A percentile compares a stretch with the other conserved stretches of the same genome.
Evolutionary conservation across 371 early-diverging fungal species (phyloP).

Genomic region (Apophysomyces variabilis): DNA sequence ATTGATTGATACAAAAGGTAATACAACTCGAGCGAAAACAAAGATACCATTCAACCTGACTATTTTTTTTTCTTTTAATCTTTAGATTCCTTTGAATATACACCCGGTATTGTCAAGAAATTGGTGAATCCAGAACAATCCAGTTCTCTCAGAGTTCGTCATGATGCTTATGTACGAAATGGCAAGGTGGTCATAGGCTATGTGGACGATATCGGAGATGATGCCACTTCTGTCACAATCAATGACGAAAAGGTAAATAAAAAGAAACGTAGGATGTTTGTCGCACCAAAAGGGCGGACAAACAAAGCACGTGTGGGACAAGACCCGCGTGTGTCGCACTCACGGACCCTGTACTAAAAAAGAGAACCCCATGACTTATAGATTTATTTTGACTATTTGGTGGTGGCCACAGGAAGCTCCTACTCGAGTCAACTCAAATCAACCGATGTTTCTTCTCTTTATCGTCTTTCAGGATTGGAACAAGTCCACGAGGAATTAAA

Average conservation of each 20-base stretch:
- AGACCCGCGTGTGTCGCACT: neutral
- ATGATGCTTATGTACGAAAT: slow-evolving; percentile 45
- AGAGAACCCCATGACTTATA: slow-evolving; percentile 18
- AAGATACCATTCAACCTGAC: slow-evolving; percentile 15
- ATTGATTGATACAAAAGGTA: slow-evolving; percentile 54
- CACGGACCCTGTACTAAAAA: slow-evolving; percentile 10
- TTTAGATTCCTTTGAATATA: slow-evolving; percentile 47
- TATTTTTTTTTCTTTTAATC: neutral
- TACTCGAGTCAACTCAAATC: slow-evolving; percentile 59
- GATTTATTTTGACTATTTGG: slow-evolving; percentile 72
- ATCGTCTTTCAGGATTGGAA: slow-evolving; percentile 33
- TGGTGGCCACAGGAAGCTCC: slow-evolving; percentile 71
- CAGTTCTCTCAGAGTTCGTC: slow-evolving; percentile 39
- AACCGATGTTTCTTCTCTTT: slow-evolving; percentile 45
- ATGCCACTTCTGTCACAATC: slow-evolving; percentile 32
- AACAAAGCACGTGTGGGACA: neutral
- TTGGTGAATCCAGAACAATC: slow-evolving; percentile 33
- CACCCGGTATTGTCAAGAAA: slow-evolving; percentile 42
- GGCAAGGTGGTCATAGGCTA: slow-evolving; percentile 52
- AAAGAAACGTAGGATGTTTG: neutral
- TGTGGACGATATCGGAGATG: slow-evolving; percentile 35
- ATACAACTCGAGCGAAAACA: neutral
- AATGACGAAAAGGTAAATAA: slow-evolving; percentile 33
- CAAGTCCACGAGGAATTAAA: slow-evolving; percentile 53
- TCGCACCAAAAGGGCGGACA: neutral